phyloP scores from a whole-genome alignment of 2,329 filamentous ascomycete species.

The Botryotinia calthae region DNA sequence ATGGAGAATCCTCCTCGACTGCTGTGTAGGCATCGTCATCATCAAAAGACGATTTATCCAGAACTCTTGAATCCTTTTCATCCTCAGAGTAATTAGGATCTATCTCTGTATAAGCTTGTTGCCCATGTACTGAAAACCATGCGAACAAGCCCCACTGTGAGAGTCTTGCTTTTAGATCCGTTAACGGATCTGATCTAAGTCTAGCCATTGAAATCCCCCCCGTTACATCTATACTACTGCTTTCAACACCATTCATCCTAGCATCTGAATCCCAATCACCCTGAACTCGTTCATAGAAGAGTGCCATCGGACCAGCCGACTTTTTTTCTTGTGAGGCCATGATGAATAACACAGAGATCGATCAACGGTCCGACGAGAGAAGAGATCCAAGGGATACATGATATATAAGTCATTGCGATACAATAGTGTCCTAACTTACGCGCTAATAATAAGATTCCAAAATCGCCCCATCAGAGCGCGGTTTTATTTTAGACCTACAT shows the following conservation, averaged over 20 bases:
- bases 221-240: neutral
- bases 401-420: neutral
- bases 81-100: slow-evolving; percentile 3
- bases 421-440: neutral
- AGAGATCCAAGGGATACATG: neutral
- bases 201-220: neutral
- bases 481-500: neutral
- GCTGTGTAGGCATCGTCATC: neutral
- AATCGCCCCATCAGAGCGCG: neutral
- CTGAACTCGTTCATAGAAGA: neutral
- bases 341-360: neutral
- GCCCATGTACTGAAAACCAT: neutral
- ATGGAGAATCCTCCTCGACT: slow-evolving; percentile 27
- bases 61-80: neutral
- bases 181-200: neutral
- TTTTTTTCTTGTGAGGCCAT: neutral
- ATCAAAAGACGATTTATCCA: neutral
- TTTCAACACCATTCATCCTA: neutral
- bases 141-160: slow-evolving; percentile 8
- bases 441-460: neutral
- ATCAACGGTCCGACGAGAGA: neutral
- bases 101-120: neutral
- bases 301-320: neutral
- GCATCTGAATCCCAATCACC: neutral
- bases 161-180: neutral